These are phyloP conservation scores for Macrocybe gigantea DNA, from an alignment of 768 basidiomycete genomes.

Conservation along the genomic window DNA sequence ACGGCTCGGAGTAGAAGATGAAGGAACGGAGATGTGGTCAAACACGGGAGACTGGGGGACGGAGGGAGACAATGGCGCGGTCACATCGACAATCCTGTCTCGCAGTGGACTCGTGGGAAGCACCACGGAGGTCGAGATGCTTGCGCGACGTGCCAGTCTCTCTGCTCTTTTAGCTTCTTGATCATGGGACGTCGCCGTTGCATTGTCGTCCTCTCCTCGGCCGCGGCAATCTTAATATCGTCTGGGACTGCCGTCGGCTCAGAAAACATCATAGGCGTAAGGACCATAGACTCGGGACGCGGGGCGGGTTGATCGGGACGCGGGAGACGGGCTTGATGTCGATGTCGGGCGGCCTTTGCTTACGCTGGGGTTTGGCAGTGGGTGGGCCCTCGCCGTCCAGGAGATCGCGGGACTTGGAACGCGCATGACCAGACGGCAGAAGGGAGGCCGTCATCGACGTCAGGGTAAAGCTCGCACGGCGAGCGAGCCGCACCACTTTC, in stretches of 20 bases:
- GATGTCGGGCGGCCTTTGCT: background rate
- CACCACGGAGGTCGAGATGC: background rate
- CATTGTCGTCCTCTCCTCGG: too few species aligned
- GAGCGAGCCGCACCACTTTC: background rate
- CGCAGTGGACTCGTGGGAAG: background rate
- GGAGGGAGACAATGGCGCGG: background rate
- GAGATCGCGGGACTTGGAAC: slow-evolving; percentile 6
- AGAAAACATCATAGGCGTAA: too few species aligned
- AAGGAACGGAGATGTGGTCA: too few species aligned
- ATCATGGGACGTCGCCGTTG: too few species aligned
- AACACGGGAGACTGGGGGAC: background rate
- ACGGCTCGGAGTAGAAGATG: too few species aligned
- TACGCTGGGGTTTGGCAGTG: background rate
- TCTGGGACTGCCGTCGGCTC: too few species aligned
- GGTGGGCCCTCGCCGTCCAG: background rate
- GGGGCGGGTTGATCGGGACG: background rate
- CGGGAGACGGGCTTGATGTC: background rate
- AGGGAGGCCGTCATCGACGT: slow-evolving; percentile 6
- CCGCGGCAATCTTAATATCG: too few species aligned
- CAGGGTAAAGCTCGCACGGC: slow-evolving; percentile 8
- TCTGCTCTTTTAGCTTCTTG: background rate
- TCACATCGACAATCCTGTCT: background rate
- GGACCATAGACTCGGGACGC: background rate
- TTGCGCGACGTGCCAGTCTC: background rate
- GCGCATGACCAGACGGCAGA: slow-evolving; percentile 6